phyloP scores from a whole-genome alignment of 2,329 filamentous ascomycete species.

The Didymosphaeria variabile region DNA sequence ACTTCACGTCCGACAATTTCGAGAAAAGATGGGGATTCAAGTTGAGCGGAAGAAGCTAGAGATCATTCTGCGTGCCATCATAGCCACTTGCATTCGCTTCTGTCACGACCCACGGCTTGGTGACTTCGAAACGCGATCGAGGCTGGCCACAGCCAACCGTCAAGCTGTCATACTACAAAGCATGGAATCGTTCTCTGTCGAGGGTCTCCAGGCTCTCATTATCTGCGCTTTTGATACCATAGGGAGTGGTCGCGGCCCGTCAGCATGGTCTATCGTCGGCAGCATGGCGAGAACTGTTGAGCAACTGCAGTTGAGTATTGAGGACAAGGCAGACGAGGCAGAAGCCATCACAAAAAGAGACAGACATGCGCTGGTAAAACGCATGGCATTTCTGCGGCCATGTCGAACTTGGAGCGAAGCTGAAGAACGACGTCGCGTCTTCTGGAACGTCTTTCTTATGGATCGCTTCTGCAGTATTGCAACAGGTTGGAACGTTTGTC shows the following conservation, averaged over 20 bases:
- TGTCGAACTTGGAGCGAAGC: slow-evolving; percentile 42
- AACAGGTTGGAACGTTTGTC: slow-evolving; percentile 48
- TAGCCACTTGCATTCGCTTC: slow-evolving; percentile 31
- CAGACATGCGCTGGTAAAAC: slow-evolving; percentile 43
- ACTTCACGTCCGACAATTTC: slow-evolving; percentile 42
- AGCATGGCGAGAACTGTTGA: slow-evolving; percentile 49
- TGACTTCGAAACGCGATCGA: slow-evolving; percentile 20
- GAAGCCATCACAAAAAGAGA: background rate
- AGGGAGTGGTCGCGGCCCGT: slow-evolving; percentile 44
- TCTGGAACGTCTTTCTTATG: slow-evolving; percentile 52
- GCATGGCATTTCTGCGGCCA: slow-evolving; percentile 48
- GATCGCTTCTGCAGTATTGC: slow-evolving; percentile 50
- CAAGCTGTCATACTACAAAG: slow-evolving; percentile 40
- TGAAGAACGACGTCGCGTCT: slow-evolving; percentile 50
- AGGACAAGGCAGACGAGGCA: slow-evolving; percentile 34
- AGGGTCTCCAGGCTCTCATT: slow-evolving; percentile 48
- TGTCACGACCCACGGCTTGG: slow-evolving; percentile 23
- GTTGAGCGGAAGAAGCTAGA: slow-evolving; percentile 23
- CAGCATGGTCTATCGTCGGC: slow-evolving; percentile 48
- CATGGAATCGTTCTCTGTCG: slow-evolving; percentile 47
- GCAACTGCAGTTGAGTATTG: slow-evolving; percentile 42
- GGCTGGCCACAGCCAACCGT: slow-evolving; percentile 22
- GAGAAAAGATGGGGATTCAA: slow-evolving; percentile 30
- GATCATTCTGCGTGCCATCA: slow-evolving; percentile 38
- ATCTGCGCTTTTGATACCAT: slow-evolving; percentile 50